Evolutionary conservation across 331 rosid species (phyloP), one percentile per base, ranked within the genome.

Genomic region (Saraca asoca): DNA sequence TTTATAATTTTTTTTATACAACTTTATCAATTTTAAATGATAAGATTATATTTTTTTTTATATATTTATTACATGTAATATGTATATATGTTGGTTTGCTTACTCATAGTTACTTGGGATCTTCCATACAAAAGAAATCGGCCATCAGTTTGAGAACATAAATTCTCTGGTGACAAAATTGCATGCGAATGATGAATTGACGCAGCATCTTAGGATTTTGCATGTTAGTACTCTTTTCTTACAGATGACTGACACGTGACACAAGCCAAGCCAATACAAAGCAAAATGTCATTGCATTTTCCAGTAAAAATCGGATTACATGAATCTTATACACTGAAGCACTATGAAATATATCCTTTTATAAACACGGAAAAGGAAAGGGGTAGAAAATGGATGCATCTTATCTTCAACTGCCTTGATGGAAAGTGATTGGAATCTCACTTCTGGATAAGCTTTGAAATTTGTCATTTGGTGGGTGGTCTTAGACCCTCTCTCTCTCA

Each of bases 121-220:
- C 13, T 41, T 41, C 7, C 19, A 51, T n/a, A 13, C 37, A n/a
- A 72, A 49, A 42, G 42, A 56, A n/a, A 55, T 63, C 44, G 9
- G 13, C 50, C 33, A 48, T 51, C 41, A 70, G 41, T 66, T 77
- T 60, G 45, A 4, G 17, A 71, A 24, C 69, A 66, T 45, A 45
- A 77, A 52, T 65, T 72, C 67, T 53, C 33, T 65, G 42, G 29
- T 31, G 75, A 72, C 58, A 67, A 9, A 68, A 31, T 49, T 42
- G 60, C 50, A 24, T 1, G 31, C 3, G 31, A 24, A 24, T 24
- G 31, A 60, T 72, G 78, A 72, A 60, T 66, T 61, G 78, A 67
- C 68, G 45, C 74, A 58, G 70, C 74, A 65, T 51, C 78, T 44
- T 58, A 71, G 34, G 50, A 52, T 52, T 34, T 70, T n/a, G 73